A percentile compares a stretch with the other conserved stretches of the same genome.
phyloP scores from a whole-genome alignment of 1,284 basidiomycete species.

The Naganishia sp. region DNA sequence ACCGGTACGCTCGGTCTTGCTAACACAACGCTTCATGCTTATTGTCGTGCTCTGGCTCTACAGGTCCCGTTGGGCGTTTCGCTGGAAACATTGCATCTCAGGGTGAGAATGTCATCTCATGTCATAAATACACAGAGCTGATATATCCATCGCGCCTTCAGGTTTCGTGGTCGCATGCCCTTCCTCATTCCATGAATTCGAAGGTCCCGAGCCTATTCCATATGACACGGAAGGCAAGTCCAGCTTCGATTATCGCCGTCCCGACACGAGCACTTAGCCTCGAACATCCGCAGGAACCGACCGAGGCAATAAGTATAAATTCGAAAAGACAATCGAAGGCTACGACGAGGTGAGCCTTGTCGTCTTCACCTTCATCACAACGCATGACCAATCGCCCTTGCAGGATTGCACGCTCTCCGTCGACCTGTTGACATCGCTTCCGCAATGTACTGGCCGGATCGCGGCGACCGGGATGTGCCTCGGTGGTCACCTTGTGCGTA shows the following conservation, averaged over 20 bases:
- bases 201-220: slow-evolving; percentile 78
- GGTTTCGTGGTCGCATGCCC: slow-evolving; percentile 50
- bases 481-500: slow-evolving; percentile 59
- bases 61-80: slow-evolving; percentile 58
- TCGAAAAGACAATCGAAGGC: slow-evolving; percentile 76
- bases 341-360: slow-evolving; percentile 71
- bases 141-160: slow-evolving; percentile 13
- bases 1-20: slow-evolving; percentile 36
- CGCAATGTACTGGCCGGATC: slow-evolving; percentile 85
- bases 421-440: slow-evolving; percentile 69
- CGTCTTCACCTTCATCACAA: background rate
- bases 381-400: background rate
- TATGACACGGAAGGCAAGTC: slow-evolving; percentile 75
- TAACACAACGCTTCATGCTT: too few species aligned
- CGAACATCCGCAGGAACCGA: slow-evolving; percentile 66
- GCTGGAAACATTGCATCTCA: slow-evolving; percentile 89
- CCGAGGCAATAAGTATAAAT: slow-evolving; percentile 86
- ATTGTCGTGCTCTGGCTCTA: background rate
- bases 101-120: slow-evolving; percentile 43
- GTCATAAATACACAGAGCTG: slow-evolving; percentile 64
- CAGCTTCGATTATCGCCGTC: background rate
- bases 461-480: slow-evolving; percentile 60
- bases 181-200: slow-evolving; percentile 77
- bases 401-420: slow-evolving; percentile 75
- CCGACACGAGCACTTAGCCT: background rate